These are phyloP conservation scores for Dichotomopilus funicola DNA, from an alignment of 2,329 filamentous ascomycete genomes.

Conservation along the genomic window DNA sequence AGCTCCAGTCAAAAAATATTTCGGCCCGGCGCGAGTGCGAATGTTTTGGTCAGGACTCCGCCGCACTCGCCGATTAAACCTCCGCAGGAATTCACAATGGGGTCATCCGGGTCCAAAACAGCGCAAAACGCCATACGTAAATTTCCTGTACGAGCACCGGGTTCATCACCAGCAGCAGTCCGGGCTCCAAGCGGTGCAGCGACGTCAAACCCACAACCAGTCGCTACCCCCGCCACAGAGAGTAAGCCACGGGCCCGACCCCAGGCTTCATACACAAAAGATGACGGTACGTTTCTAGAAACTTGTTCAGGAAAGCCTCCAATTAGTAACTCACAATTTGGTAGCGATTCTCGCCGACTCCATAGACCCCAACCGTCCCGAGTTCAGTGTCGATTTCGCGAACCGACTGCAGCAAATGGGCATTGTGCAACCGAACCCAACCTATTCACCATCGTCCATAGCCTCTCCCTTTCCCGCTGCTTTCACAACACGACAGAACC, in stretches of 20 bases:
- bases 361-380: constrained; percentile 35
- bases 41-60: neutral
- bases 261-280: constrained; percentile 20
- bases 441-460: constrained; percentile 46
- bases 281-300: constrained; percentile 20
- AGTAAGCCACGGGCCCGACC: constrained; percentile 7
- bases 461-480: constrained; percentile 21
- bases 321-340: neutral
- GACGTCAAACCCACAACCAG: constrained; percentile 5
- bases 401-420: constrained; percentile 49
- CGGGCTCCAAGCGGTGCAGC: constrained; percentile 2
- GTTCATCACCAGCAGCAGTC: constrained; percentile 15
- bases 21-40: neutral
- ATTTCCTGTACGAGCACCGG: constrained; percentile 26
- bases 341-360: constrained; percentile 37
- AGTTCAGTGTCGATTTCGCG: constrained; percentile 39
- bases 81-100: constrained; percentile 13
- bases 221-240: neutral
- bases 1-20: neutral
- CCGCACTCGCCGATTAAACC: neutral
- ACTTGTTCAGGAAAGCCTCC: neutral
- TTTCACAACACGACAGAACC: neutral
- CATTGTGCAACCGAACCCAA: constrained; percentile 48
- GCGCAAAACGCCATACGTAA: constrained; percentile 22
- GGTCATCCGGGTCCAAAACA: constrained; percentile 20